Evolutionary conservation across 176 grass and related monocot genomes (phyloP), one percentile per base, ranked within the genome.

Genomic region (Elymus sibiricus): DNA sequence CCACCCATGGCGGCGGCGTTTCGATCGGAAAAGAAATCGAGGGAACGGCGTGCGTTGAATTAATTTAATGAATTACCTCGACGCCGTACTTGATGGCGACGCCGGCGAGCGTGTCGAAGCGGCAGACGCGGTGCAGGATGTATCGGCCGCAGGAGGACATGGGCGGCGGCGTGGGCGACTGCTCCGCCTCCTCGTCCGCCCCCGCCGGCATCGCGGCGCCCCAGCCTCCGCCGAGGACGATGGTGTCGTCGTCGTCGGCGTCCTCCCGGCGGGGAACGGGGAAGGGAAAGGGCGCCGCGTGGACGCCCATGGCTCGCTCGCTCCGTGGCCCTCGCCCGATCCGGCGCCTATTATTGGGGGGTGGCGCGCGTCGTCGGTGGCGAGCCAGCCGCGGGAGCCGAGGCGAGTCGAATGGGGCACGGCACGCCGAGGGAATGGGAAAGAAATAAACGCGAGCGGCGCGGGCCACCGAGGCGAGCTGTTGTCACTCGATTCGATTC

Each of bases 81-180:
- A 97, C 82, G 77, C 95, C 95, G 83, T 97, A 97, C 88, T 94
- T 97, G 74, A 97, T 97, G 3, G 92, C 95, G 77, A 97, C 88
- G 78, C 95, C 95, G 68, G 92, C 95, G 35, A 97, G 92, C 1
- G 95, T 97, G 85, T 97, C 95, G 86, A 97, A 91, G 78, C 86
- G 81, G 70, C 89, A 92, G 59, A 94, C 92, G 22, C 90, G 85
- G 85, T 97, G 95, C 13, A 87, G 88, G 61, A 92, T 77, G 90
- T 86, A 91, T 0, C 89, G 77, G 1, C 89, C 89, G 86, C 85
- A 94, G 12, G 86, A 91, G 0, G 89, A 94, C 56, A 80, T 74
- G 60, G 83, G 86, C 59, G 84, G 87, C 74, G 89, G 75, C 47
- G 89, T 88, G 17, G 89, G 65, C 17, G 86, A 88, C 12, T 86